phyloP scores from a whole-genome alignment of 192 early-diverging fungal genomes.

The Backusella macrospora region DNA sequence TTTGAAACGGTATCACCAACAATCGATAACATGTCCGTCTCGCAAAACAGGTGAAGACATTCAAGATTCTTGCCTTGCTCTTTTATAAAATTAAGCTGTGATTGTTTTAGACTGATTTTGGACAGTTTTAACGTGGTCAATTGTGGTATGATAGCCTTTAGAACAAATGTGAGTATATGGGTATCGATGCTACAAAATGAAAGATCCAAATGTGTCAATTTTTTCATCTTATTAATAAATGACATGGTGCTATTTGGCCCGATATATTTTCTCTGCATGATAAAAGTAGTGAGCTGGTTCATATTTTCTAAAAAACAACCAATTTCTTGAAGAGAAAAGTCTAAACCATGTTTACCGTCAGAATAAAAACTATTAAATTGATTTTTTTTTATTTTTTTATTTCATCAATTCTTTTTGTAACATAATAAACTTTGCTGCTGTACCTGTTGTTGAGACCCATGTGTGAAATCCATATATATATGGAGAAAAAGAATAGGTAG shows the following conservation, averaged over 20 bases:
- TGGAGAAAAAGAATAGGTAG: too few relatives aligned
- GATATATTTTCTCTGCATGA: neutral
- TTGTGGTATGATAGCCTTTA: neutral
- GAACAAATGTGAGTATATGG: neutral
- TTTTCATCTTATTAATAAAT: neutral
- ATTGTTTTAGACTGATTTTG: neutral
- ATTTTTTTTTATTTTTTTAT: neutral
- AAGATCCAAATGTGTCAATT: neutral
- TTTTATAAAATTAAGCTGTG: neutral
- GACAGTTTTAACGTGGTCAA: neutral
- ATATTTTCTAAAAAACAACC: neutral
- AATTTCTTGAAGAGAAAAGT: neutral
- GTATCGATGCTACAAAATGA: neutral
- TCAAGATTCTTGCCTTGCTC: neutral
- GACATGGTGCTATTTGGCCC: neutral
- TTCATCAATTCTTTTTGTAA: neutral
- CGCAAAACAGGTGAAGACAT: neutral
- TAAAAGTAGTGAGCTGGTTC: neutral
- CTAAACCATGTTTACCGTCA: neutral
- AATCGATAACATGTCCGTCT: neutral
- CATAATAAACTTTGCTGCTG: slow-evolving; percentile 1
- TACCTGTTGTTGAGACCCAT: neutral
- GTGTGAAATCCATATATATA: too few relatives aligned
- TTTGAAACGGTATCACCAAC: neutral
- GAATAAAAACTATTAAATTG: neutral